Conservation (phyloP, 345 rosid genomes). For the Rhodomyrtus tomentosa region DNA sequence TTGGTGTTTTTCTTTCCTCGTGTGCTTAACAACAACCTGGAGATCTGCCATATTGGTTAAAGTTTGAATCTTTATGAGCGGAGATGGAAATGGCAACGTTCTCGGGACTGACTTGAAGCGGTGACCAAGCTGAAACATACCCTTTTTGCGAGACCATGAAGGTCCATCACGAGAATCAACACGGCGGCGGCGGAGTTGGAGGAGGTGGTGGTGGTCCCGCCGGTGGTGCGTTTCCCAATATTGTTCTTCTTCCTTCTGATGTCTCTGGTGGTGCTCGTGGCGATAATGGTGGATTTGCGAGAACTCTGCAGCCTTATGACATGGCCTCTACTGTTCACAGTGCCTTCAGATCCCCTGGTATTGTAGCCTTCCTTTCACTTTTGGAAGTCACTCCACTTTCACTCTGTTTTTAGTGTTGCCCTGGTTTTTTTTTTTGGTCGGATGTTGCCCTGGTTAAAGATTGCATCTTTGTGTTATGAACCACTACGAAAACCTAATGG, state of each 20-base stretch:
- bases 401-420: background rate
- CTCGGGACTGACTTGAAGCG: background rate
- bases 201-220: background rate
- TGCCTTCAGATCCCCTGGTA: constrained; percentile 28
- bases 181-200: background rate
- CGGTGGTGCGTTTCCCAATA: background rate
- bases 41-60: background rate
- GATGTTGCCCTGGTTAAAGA: background rate
- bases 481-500: background rate
- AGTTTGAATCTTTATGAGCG: background rate
- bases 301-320: constrained; percentile 7
- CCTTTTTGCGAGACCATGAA: background rate
- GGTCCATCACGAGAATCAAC: constrained; percentile 18
- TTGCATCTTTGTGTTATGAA: background rate
- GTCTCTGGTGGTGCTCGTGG: background rate
- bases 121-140: background rate
- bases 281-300: background rate
- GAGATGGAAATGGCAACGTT: background rate
- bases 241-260: background rate
- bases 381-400: background rate
- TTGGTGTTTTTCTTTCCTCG: background rate
- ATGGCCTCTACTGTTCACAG: background rate
- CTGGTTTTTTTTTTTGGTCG: too few species aligned
- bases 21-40: background rate
- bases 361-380: background rate